A percentile compares a stretch with the other conserved stretches of the same genome.
phyloP scores from a whole-genome alignment of 768 basidiomycete species.

The Phanerochaete sordida region DNA sequence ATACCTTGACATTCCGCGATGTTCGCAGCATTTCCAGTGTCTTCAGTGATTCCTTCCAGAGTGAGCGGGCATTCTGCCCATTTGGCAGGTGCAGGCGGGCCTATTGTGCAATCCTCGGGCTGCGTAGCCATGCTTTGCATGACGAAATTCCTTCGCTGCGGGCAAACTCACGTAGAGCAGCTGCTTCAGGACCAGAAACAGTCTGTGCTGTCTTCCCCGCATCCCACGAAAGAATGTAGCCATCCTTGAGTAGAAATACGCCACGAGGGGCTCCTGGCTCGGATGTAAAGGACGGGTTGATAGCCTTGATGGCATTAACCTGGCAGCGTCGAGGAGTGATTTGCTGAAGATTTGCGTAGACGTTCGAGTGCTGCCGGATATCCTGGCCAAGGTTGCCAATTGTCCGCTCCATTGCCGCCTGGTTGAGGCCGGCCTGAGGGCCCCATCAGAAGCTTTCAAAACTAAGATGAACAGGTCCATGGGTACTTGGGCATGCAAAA shows the following conservation, averaged over 20 bases:
- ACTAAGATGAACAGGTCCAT: slow-evolving; percentile 27
- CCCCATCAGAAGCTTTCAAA: slow-evolving; percentile 21
- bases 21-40: slow-evolving; percentile 21
- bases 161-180: not conserved
- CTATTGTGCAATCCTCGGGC: slow-evolving; percentile 22
- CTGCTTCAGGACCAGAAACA: not conserved
- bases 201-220: not conserved
- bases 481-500: slow-evolving; percentile 30
- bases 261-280: not conserved
- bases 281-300: slow-evolving; percentile 18
- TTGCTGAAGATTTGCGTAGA: slow-evolving; percentile 23
- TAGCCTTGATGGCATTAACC: slow-evolving; percentile 23
- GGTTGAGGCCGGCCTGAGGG: slow-evolving; percentile 11
- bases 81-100: slow-evolving; percentile 33
- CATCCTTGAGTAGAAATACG: slow-evolving; percentile 18
- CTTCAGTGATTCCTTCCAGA: slow-evolving; percentile 28
- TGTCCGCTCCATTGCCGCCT: slow-evolving; percentile 23
- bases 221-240: slow-evolving; percentile 21
- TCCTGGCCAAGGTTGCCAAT: slow-evolving; percentile 25
- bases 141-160: not conserved
- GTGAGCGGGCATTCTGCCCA: slow-evolving; percentile 34
- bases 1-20: slow-evolving; percentile 33
- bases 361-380: slow-evolving; percentile 23
- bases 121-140: not conserved
- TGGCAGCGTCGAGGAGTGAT: slow-evolving; percentile 18